A percentile compares a stretch with the other conserved stretches of the same genome.
Conservation (phyloP, 2,329 filamentous ascomycete genomes). For the Pleoardoris graminearum region DNA sequence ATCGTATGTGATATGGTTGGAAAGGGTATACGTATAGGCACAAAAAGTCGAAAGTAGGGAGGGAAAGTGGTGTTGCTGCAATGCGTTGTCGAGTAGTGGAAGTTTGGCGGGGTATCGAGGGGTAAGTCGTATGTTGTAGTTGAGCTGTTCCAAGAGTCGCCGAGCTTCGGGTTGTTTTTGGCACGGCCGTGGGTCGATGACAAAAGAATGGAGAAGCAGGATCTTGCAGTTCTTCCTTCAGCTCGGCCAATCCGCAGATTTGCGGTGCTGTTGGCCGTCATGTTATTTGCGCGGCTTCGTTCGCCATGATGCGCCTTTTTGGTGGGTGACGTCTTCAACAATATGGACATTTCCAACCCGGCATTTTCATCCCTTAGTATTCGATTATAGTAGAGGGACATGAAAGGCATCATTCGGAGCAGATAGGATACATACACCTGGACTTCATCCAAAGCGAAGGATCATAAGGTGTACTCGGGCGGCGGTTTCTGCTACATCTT, state of each 20-base stretch:
- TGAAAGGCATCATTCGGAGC: no score
- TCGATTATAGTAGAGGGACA: no score
- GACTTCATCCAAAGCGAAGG: no score
- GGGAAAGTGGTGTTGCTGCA: constrained; percentile 21
- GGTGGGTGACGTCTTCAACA: not conserved
- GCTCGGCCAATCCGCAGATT: not conserved
- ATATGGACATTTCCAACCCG: no score
- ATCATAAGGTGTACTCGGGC: no score
- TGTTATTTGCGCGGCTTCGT: not conserved
- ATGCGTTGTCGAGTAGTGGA: constrained; percentile 36
- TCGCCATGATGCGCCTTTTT: not conserved
- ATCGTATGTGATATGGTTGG: constrained; percentile 1
- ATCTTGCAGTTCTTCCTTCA: constrained; percentile 7
- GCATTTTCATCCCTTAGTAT: no score
- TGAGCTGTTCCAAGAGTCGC: constrained; percentile 24
- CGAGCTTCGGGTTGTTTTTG: constrained; percentile 34
- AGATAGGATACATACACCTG: no score
- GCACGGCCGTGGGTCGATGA: constrained; percentile 26
- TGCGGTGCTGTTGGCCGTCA: constrained; percentile 2
- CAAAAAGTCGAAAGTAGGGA: constrained; percentile 9
- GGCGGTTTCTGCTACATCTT: no score
- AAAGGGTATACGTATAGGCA: constrained; percentile 11
- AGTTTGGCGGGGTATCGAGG: constrained; percentile 14
- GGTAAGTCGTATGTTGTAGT: constrained; percentile 18
- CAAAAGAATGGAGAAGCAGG: constrained; percentile 33